Conservation (phyloP, 306 rosid genomes). For the Potentilla sterilis region DNA sequence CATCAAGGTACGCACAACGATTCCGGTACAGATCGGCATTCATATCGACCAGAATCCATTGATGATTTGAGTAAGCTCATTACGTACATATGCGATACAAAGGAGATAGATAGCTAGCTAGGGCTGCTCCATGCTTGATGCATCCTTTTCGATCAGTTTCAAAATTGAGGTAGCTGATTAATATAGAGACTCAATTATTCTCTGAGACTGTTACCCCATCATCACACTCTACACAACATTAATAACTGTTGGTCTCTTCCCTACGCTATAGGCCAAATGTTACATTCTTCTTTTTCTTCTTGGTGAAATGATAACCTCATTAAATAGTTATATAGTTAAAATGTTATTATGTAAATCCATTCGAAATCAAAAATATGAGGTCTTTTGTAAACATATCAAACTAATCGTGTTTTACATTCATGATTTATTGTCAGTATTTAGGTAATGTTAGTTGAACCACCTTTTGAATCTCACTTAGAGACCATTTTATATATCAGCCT, state of each 20-base stretch:
- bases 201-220: not conserved
- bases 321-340: too few relatives aligned
- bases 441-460: too few relatives aligned
- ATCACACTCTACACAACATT: not conserved
- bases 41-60: not conserved
- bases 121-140: conserved; percentile 11
- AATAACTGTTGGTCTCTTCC: not conserved
- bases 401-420: too few relatives aligned
- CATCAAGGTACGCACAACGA: not conserved
- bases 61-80: not conserved
- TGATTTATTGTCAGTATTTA: too few relatives aligned
- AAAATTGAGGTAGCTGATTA: not conserved
- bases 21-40: not conserved
- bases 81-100: not conserved
- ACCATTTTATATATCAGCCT: too few relatives aligned
- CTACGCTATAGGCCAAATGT: not conserved
- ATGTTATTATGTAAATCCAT: too few relatives aligned
- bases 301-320: too few relatives aligned
- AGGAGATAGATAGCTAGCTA: not conserved
- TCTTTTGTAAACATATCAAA: too few relatives aligned
- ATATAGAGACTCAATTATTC: not conserved
- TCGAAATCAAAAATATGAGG: too few relatives aligned
- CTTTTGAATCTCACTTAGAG: too few relatives aligned
- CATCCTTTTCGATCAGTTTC: not conserved
- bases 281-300: not conserved